Evolutionary conservation across 2,329 filamentous ascomycete genomes (phyloP).

Genomic region (Fusarium subglutinans): DNA sequence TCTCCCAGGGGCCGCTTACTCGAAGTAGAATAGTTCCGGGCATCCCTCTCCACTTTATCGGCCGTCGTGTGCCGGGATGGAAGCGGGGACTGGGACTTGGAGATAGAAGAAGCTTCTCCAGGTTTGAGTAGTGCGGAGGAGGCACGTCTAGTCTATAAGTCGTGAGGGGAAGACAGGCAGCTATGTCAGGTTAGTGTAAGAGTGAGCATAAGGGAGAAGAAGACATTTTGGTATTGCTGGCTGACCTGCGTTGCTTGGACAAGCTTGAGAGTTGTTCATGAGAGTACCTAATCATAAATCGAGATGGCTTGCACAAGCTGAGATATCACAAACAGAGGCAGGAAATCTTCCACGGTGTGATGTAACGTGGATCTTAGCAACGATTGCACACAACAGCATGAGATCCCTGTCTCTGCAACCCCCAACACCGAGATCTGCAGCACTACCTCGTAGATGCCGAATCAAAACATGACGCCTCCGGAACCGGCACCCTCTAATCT

Average conservation of each 20-base stretch:
- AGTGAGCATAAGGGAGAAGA: background rate
- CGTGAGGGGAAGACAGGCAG: background rate
- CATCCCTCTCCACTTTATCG: slow-evolving; percentile 12
- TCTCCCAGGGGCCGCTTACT: slow-evolving; percentile 1
- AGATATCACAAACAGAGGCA: background rate
- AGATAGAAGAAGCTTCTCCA: slow-evolving; percentile 10
- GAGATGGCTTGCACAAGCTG: background rate
- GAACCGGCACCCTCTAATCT: background rate
- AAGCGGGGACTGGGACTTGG: background rate
- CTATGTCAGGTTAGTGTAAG: background rate
- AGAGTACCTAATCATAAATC: background rate
- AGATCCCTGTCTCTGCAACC: slow-evolving; percentile 14
- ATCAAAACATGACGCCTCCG: background rate
- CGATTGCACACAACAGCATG: background rate
- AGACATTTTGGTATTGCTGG: background rate
- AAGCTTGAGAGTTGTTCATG: background rate
- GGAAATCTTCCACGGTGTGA: background rate
- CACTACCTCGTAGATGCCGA: slow-evolving; percentile 11
- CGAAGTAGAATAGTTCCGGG: slow-evolving; percentile 18
- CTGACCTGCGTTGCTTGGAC: background rate
- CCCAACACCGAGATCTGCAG: slow-evolving; percentile 26
- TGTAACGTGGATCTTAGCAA: slow-evolving; percentile 3
- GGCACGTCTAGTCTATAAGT: background rate
- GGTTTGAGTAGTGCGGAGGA: slow-evolving; percentile 21
- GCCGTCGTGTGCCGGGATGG: slow-evolving; percentile 31